Base-by-base conservation (phyloP, 352 stramenopile species). In the Saprolegnia diclina region DNA sequence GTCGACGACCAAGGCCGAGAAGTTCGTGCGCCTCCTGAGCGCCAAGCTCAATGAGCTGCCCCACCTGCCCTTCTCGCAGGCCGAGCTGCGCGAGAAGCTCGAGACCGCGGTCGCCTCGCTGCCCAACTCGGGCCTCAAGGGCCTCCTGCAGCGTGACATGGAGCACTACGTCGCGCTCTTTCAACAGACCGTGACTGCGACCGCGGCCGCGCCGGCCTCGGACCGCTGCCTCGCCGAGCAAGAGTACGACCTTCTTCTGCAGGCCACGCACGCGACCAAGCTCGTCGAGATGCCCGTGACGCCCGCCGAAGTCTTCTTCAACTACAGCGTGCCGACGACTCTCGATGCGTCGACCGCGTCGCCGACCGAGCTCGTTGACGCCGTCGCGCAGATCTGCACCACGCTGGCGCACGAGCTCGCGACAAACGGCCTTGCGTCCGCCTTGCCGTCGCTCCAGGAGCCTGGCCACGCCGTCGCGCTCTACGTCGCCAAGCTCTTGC, bases 41-140 rank as follows among this genome's bases (percentile, higher is more conserved):
- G 53, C 53, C 44, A 69, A 69, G 63, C 63, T 69, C 45, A 59
- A 69, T 21, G 42, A 69, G 32, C 63, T 69, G 16, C 45, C 63
- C 11, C 21, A 61, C n/a, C 18, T 62, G 53, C 42, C 42, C 5
- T 57, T 59, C 7, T 45, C 63, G 22, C 50, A 59, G 38, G 48
- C 45, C 5, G 63, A 69, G 38, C 63, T 69, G 18, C 45, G 52
- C 29, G 63, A 59, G n/a, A 59, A 69, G 63, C 63, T 69, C 29
- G 63, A 56, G 21, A 69, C 48, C 7, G 63, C 63, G 18, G 54
- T 69, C 32, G 63, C 63, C 9, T 37, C 63, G 53, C 53, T 69
- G 42, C 63, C 63, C n/a, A 69, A 48, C 32, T 52, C 42, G 19
- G 35, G 29, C 18, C 29, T 69, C 4, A 69, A 69, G n/a, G 63